phyloP scores from a whole-genome alignment of 768 basidiomycete species.

The Roridomyces roridus region DNA sequence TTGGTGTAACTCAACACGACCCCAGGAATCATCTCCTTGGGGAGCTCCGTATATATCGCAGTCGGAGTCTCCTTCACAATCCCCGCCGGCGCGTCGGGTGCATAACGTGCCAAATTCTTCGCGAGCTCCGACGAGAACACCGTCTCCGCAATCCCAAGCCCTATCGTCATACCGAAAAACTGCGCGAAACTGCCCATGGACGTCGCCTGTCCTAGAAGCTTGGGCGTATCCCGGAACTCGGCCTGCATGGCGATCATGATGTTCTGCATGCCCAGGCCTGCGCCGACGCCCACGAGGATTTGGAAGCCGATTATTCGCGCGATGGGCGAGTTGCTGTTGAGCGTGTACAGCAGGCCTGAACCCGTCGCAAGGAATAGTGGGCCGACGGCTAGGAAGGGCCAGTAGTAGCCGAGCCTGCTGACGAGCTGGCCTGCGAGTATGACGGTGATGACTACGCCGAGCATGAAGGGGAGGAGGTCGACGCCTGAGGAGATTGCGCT shows the following conservation, averaged over 20 bases:
- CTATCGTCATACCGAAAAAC: conserved; percentile 22
- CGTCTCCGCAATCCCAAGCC: conserved; percentile 15
- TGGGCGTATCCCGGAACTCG: conserved; percentile 11
- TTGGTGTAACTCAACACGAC: conserved; percentile 4
- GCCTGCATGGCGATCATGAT: conserved; percentile 26
- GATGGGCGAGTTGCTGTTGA: conserved; percentile 1
- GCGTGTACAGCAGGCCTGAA: conserved; percentile 18
- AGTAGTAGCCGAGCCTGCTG: too few species aligned
- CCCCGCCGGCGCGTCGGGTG: conserved; percentile 6
- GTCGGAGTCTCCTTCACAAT: conserved; percentile 10
- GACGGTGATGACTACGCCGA: too few species aligned
- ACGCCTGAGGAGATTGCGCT: too few species aligned
- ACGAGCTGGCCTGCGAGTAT: too few species aligned
- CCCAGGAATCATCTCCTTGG: conserved; percentile 11
- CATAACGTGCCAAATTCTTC: conserved; percentile 2
- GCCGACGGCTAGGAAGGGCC: conserved; percentile 4
- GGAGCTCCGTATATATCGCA: conserved; percentile 14
- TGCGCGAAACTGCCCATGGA: conserved; percentile 23
- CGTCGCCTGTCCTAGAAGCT: conserved; percentile 19
- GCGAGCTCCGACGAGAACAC: conserved; percentile 16
- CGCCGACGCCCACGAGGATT: conserved; percentile 23
- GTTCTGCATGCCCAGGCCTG: conserved; percentile 28
- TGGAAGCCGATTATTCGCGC: conserved; percentile 20
- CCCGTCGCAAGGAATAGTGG: conserved; percentile 19
- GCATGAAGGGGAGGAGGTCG: too few species aligned